These are phyloP conservation scores for Naumovozyma baii DNA, from an alignment of 805 yeast genomes.

Conservation along the genomic window DNA sequence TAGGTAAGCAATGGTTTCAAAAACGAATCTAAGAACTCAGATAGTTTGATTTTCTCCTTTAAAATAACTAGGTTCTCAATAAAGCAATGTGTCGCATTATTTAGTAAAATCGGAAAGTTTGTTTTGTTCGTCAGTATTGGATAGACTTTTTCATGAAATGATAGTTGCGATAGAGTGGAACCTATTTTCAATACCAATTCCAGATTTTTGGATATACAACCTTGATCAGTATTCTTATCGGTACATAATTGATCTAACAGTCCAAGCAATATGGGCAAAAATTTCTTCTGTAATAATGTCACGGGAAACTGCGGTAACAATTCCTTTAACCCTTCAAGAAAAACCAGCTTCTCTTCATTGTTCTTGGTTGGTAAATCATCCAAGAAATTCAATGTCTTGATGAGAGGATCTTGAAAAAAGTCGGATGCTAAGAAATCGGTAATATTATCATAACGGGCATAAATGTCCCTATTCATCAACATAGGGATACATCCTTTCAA, in stretches of 20 bases:
- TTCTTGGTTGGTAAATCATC: conserved; percentile 77
- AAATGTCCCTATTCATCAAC: conserved; percentile 48
- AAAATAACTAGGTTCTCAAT: conserved; percentile 42
- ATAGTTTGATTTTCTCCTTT: conserved; percentile 39
- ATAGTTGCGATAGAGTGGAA: conserved; percentile 54
- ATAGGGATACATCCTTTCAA: conserved; percentile 39
- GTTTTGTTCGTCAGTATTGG: conserved; percentile 28
- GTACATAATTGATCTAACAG: conserved; percentile 33
- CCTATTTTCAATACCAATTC: conserved; percentile 56
- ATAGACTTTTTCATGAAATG: conserved; percentile 64
- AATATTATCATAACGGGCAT: conserved; percentile 40
- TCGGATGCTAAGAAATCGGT: conserved; percentile 55
- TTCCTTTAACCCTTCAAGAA: conserved; percentile 53
- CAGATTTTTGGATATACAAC: conserved; percentile 32
- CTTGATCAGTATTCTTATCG: conserved; percentile 34
- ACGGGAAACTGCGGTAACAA: conserved; percentile 51
- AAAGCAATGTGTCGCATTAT: conserved; percentile 29
- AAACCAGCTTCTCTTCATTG: conserved; percentile 53
- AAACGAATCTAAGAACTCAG: conserved; percentile 36
- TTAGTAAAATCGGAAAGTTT: conserved; percentile 16
- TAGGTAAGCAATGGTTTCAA: conserved; percentile 24
- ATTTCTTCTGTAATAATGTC: conserved; percentile 50
- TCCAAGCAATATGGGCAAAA: conserved; percentile 59
- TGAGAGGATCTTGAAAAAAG: conserved; percentile 73
- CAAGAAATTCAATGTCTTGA: conserved; percentile 68